phyloP scores from a whole-genome alignment of 164 flowering plant genomes.

The Amborella trichopoda region DNA sequence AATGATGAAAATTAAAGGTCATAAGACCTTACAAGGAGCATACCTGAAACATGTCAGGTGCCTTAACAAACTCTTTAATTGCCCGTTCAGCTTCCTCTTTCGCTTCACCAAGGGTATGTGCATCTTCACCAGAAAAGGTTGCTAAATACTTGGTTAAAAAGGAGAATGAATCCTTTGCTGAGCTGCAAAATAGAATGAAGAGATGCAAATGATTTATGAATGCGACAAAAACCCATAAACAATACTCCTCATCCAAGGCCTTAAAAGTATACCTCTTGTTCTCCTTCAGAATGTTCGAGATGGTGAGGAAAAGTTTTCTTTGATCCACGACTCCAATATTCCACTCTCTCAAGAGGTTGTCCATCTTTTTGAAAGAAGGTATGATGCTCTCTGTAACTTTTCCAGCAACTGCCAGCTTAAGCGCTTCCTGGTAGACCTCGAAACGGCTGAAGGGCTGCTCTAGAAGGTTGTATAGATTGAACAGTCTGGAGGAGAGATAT shows the following conservation, averaged over 20 bases:
- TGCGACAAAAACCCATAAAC: no score
- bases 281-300: conserved; percentile 65
- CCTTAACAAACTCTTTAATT: conserved; percentile 77
- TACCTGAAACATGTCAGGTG: conserved; percentile 91
- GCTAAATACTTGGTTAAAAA: conserved; percentile 78
- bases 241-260: no score
- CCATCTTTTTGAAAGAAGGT: conserved; percentile 80
- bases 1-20: no score
- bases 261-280: conserved; percentile 65
- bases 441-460: conserved; percentile 67
- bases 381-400: conserved; percentile 64
- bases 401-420: conserved; percentile 60
- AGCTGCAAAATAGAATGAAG: conserved; percentile 28
- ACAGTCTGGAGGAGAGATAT: conserved; percentile 42
- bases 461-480: conserved; percentile 84
- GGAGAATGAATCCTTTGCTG: conserved; percentile 58
- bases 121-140: conserved; percentile 84
- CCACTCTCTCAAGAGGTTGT: conserved; percentile 86
- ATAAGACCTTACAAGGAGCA: not conserved
- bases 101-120: conserved; percentile 51
- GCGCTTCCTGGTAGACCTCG: conserved; percentile 72
- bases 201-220: not conserved
- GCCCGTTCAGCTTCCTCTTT: conserved; percentile 85
- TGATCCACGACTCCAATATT: conserved; percentile 59
- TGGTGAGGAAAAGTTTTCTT: conserved; percentile 63